These are phyloP conservation scores for Suillus luteus DNA, from an alignment of 768 basidiomycete genomes.

Conservation along the genomic window DNA sequence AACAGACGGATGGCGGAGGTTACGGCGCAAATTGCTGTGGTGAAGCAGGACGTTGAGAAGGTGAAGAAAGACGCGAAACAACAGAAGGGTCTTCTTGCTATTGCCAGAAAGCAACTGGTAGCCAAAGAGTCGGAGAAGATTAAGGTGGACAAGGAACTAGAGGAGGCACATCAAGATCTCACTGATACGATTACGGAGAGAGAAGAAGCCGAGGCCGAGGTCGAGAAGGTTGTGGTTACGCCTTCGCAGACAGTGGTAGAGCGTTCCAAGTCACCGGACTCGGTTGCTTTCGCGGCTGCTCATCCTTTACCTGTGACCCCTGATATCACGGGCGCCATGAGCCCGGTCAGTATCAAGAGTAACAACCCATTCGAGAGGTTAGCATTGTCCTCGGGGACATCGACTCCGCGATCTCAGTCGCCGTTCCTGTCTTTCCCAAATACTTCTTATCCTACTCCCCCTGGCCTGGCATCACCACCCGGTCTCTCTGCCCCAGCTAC, in stretches of 20 bases:
- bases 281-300: slow-evolving; percentile 61
- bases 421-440: slow-evolving; percentile 58
- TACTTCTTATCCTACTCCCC: slow-evolving; percentile 39
- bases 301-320: slow-evolving; percentile 76
- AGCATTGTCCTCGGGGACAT: slow-evolving; percentile 44
- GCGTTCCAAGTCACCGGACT: slow-evolving; percentile 45
- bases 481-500: slow-evolving; percentile 15
- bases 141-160: slow-evolving; percentile 70
- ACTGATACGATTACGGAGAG: slow-evolving; percentile 55
- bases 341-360: slow-evolving; percentile 58
- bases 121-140: slow-evolving; percentile 79
- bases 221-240: slow-evolving; percentile 35
- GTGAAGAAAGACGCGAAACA: slow-evolving; percentile 92
- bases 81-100: slow-evolving; percentile 93
- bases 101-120: slow-evolving; percentile 90
- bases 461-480: slow-evolving; percentile 24
- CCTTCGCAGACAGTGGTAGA: slow-evolving; percentile 20
- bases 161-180: slow-evolving; percentile 61
- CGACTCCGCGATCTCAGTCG: slow-evolving; percentile 52
- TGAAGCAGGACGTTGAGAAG: slow-evolving; percentile 83
- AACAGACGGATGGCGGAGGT: slow-evolving; percentile 84
- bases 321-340: slow-evolving; percentile 53
- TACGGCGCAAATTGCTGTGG: slow-evolving; percentile 65
- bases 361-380: slow-evolving; percentile 92
- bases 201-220: slow-evolving; percentile 54